Percentiles rank a stretch among this genome's conserved stretches.
phyloP scores from a whole-genome alignment of 805 yeast genomes.

The Yamadazyma akitaensis region DNA sequence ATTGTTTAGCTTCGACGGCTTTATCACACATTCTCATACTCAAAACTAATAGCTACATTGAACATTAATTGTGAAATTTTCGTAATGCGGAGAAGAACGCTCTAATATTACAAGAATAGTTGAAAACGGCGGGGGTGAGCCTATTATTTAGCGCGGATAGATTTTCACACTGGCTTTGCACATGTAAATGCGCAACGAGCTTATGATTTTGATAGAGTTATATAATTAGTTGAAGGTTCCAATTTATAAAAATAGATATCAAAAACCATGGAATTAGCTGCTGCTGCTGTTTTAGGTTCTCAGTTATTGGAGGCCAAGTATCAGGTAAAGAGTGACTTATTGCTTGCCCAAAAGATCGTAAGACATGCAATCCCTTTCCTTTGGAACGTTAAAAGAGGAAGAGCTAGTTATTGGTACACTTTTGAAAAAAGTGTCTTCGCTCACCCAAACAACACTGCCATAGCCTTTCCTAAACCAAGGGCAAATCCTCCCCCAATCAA shows the following conservation, averaged over 20 bases:
- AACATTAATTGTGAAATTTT: no score
- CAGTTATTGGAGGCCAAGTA: conserved; percentile 47
- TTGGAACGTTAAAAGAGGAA: conserved; percentile 31
- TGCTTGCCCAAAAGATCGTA: conserved; percentile 45
- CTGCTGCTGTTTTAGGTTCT: conserved; percentile 43
- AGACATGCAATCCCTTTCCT: conserved; percentile 41
- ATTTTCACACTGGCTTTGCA: background rate
- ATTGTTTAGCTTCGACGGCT: no score
- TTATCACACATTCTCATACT: background rate
- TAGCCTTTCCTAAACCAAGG: conserved; percentile 58
- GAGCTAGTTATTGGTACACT: conserved; percentile 65
- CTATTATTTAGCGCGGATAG: background rate
- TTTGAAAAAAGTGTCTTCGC: conserved; percentile 55
- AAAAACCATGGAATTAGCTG: conserved; percentile 29
- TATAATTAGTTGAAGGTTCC: background rate
- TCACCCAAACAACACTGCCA: conserved; percentile 52
- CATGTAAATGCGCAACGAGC: conserved; percentile 3
- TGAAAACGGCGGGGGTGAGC: background rate
- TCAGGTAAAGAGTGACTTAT: conserved; percentile 50
- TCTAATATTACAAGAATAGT: background rate
- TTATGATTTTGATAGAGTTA: conserved; percentile 7
- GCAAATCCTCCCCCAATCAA: conserved; percentile 24
- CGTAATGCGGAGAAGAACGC: conserved; percentile 3
- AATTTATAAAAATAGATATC: background rate
- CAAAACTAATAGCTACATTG: no score